phyloP scores from a whole-genome alignment of 2,329 filamentous ascomycete genomes.

The Fusarium incarnatum region DNA sequence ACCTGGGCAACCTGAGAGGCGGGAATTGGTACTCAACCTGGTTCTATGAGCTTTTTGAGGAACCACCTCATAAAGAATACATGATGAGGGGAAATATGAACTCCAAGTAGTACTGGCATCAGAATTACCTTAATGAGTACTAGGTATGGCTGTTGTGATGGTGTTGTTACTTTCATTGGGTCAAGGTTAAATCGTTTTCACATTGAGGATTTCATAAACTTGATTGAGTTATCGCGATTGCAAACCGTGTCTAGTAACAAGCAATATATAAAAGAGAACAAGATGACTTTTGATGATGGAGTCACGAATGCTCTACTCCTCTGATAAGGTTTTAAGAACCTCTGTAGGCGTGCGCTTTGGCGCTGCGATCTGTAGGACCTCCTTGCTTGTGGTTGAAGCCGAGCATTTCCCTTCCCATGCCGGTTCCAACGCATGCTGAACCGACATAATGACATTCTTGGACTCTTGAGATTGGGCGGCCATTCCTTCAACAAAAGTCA shows the following conservation, averaged over 20 bases:
- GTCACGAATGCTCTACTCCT: fast-evolving
- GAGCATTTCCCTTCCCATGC: neutral
- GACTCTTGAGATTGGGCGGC: neutral
- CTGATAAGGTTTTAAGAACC: neutral
- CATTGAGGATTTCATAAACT: no score
- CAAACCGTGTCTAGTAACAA: no score
- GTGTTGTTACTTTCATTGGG: fast-evolving
- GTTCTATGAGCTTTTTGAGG: neutral
- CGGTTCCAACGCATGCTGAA: fast-evolving
- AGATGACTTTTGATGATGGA: fast-evolving
- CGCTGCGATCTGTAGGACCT: neutral
- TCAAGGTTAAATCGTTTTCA: no score
- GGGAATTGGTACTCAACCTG: neutral
- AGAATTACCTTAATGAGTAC: fast-evolving
- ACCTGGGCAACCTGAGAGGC: neutral
- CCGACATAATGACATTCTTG: neutral
- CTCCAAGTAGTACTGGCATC: fast-evolving
- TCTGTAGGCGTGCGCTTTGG: neutral
- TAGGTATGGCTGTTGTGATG: fast-evolving
- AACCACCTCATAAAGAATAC: neutral
- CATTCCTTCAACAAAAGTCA: fast-evolving
- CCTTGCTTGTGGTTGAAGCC: neutral
- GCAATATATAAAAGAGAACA: fast-evolving
- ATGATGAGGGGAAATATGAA: neutral
- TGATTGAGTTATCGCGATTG: no score